Percentiles rank a stretch among this genome's conserved stretches.
phyloP scores from a whole-genome alignment of 164 flowering plant species.

The grape (Vitis vinifera) region ASM3070453v1 NC_081811.1:28656501-28657000 shows the following conservation, averaged over 20 bases:
- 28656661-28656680: constrained; percentile 76
- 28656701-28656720: neutral
- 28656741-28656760: neutral
- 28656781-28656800: neutral
- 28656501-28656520: constrained; percentile 64
- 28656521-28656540: constrained; percentile 45
- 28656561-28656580: constrained; percentile 39
- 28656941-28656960: neutral
- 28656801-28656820: constrained; percentile 54
- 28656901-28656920: constrained; percentile 13
- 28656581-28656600: constrained; percentile 17
- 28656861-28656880: constrained; percentile 28
- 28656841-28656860: constrained; percentile 73
- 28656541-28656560: constrained; percentile 48
- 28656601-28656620: constrained; percentile 54
- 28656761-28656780: neutral
- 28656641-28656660: constrained; percentile 92
- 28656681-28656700: constrained; percentile 81
- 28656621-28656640: constrained; percentile 67
- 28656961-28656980: neutral
- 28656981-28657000: constrained; percentile 6
- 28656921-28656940: constrained; percentile 6
- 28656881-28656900: constrained; percentile 51
- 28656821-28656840: constrained; percentile 75
- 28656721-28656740: neutral